phyloP scores from a whole-genome alignment of 2,329 filamentous ascomycete species.

The Exophiala lecanii-corni region DNA sequence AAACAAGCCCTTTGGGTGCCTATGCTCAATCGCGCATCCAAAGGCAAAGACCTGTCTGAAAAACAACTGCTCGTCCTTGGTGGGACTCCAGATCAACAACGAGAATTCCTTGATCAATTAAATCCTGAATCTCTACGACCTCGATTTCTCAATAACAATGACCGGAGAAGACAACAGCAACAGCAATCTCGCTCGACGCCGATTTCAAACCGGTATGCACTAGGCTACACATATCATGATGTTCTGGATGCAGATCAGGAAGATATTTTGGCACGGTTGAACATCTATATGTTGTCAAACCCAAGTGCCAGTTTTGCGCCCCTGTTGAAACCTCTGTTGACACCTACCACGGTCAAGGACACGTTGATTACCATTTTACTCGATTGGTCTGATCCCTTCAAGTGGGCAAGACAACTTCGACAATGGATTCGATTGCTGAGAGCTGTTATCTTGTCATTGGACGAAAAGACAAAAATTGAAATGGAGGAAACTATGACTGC shows the following conservation, averaged over 20 bases:
- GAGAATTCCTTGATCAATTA: constrained; percentile 69
- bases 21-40: constrained; percentile 85
- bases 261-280: constrained; percentile 88
- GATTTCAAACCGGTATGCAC: constrained; percentile 83
- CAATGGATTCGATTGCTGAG: constrained; percentile 85
- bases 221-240: constrained; percentile 94
- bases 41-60: constrained; percentile 81
- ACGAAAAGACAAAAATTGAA: constrained; percentile 69
- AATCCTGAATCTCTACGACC: constrained; percentile 37
- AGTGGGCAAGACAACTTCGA: constrained; percentile 82
- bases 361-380: constrained; percentile 87
- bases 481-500: constrained; percentile 81
- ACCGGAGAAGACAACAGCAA: constrained; percentile 31
- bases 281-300: constrained; percentile 80
- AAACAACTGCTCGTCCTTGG: constrained; percentile 86
- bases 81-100: constrained; percentile 78
- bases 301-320: constrained; percentile 78
- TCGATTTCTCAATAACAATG: constrained; percentile 47
- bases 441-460: constrained; percentile 68
- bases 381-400: constrained; percentile 91
- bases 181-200: constrained; percentile 59
- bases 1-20: constrained; percentile 93
- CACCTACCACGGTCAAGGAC: constrained; percentile 75
- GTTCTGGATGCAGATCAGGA: constrained; percentile 91
- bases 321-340: constrained; percentile 78